Evolutionary conservation across 2,329 filamentous ascomycete genomes (phyloP), one percentile per base, ranked within the genome.

Genomic region (Meredithiella fracta): DNA sequence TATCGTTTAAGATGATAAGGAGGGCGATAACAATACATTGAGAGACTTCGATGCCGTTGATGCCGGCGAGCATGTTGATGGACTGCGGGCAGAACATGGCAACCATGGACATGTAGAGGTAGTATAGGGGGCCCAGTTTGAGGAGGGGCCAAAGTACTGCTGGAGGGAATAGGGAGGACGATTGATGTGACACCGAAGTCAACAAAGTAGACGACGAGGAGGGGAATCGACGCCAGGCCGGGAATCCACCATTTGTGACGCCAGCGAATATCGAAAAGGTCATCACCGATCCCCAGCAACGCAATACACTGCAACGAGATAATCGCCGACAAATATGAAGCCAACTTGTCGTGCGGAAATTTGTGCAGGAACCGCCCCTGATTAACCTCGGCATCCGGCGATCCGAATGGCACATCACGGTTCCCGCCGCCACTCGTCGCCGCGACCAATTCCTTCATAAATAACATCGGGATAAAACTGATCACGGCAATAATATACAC

Each of bases 51-150:
- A 98, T 92, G 56, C 92, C 92, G 68, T 98, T 98, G 69, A 98
- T 87, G n/a, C 92, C 92, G 0, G 92, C 92, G n/a, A 98, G 75
- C 71, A 98, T 98, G 73, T 98, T 98, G 78, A 98, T 98, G 68
- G 88, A 89, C 72, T 98, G 97, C 5, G 92, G 90, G 62, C 89
- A 94, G 73, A 98, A 98, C 68, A 98, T 98, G 66, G 91, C 86
- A 62, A 98, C 79, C 57, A 86, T 84, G 54, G 88, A 87, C 92
- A 98, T 98, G 75, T 97, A 98, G 65, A 83, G 72, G 71, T 98
- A 98, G 77, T 98, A 98, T 57, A 87, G 72, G 66, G 79, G 69
- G 31, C 84, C 85, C 6, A 97, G 79, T 67, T 97, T 82, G 66
- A 97, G 76, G 51, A 96, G 78, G 62, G 80, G 59, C 90, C 90